Evolutionary conservation across 2,329 filamentous ascomycete genomes (phyloP).

Genomic region (Cercospora sp.): DNA sequence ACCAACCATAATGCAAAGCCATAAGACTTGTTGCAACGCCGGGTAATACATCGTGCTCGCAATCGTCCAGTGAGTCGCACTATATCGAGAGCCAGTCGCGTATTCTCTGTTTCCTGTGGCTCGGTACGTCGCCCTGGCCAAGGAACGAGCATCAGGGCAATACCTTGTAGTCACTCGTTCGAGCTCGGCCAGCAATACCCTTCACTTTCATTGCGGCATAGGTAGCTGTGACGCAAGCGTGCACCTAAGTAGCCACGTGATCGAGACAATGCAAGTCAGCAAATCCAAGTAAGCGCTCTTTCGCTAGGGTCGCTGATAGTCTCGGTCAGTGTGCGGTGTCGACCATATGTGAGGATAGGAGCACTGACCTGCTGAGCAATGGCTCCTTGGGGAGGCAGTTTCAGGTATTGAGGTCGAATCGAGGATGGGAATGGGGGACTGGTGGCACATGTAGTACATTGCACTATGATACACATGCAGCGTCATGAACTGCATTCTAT

Average conservation of each 20-base stretch:
- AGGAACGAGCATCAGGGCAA: neutral
- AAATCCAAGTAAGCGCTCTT: neutral
- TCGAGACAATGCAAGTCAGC: neutral
- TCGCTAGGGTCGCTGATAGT: neutral
- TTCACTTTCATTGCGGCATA: neutral
- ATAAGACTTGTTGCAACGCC: neutral
- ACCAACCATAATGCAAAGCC: neutral
- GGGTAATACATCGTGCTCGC: neutral
- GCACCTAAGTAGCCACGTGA: neutral
- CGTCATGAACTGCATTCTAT: constrained; percentile 6
- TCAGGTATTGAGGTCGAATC: neutral
- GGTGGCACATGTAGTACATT: constrained; percentile 7
- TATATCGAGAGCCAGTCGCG: neutral
- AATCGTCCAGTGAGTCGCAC: neutral
- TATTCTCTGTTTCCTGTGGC: neutral
- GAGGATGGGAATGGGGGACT: neutral
- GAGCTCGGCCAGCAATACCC: neutral
- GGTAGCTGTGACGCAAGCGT: neutral
- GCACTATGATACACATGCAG: constrained; percentile 14
- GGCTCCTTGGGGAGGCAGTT: no score
- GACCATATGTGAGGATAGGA: neutral
- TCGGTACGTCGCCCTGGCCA: neutral
- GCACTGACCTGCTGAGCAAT: neutral
- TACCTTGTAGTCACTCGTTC: neutral
- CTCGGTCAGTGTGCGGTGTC: neutral